Conservation (phyloP, 306 rosid genomes). For the Cucurbita ficifolia region DNA sequence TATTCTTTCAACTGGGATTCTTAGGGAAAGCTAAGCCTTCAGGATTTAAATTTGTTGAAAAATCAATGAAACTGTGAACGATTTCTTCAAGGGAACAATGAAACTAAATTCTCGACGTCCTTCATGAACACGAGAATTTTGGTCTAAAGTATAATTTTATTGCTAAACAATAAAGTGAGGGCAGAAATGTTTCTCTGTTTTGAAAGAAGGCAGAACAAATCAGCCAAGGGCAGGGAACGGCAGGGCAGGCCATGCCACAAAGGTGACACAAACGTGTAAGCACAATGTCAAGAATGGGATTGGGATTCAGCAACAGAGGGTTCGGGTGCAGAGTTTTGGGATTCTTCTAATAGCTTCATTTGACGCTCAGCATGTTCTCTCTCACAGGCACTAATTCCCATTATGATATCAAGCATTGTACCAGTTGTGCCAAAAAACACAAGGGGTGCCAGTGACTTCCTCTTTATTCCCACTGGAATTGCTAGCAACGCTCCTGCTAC, state of each 20-base stretch:
- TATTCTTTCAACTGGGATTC: not conserved
- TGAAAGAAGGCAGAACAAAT: not conserved
- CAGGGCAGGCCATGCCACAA: not conserved
- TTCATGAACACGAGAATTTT: not conserved
- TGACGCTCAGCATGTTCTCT: conserved; percentile 91
- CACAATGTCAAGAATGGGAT: conserved; percentile 22
- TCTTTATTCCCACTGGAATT: conserved; percentile 88
- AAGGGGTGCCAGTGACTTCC: conserved; percentile 76
- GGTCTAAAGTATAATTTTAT: not conserved
- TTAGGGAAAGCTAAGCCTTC: conserved; percentile 1
- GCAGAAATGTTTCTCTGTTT: not conserved
- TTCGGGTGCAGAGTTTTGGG: conserved; percentile 33
- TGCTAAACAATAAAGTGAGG: not conserved
- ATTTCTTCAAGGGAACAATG: not conserved
- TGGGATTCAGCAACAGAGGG: conserved; percentile 18
- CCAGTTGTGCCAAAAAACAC: conserved; percentile 96
- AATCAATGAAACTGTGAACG: conserved; percentile 14
- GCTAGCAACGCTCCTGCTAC: conserved; percentile 89
- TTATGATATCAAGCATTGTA: conserved; percentile 81
- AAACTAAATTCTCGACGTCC: not conserved
- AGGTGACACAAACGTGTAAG: not conserved
- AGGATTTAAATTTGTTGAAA: conserved; percentile 82
- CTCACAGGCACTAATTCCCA: conserved; percentile 74
- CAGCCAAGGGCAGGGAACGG: not conserved
- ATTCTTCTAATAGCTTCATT: conserved; percentile 65